phyloP scores from a whole-genome alignment of 2,329 filamentous ascomycete species.

The Periconia digitata region DNA sequence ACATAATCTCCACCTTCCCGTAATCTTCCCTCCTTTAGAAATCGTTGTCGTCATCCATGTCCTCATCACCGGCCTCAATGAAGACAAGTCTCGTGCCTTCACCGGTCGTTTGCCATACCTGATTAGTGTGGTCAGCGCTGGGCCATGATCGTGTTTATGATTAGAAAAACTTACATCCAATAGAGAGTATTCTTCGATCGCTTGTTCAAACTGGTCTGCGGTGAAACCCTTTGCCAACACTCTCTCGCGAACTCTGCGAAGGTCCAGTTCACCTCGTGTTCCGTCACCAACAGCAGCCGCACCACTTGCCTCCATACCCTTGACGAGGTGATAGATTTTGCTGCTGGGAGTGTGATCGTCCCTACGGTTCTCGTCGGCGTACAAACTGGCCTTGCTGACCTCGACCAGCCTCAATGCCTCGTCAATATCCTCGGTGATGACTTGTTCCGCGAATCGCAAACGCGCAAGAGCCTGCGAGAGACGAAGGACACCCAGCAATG shows the following conservation, averaged over 20 bases:
- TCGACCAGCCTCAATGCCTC: conserved; percentile 90
- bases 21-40: conserved; percentile 24
- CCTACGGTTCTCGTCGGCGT: conserved; percentile 62
- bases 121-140: conserved; percentile 28
- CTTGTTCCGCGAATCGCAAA: conserved; percentile 81
- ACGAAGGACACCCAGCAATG: conserved; percentile 87
- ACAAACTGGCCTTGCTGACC: conserved; percentile 88
- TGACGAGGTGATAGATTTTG: conserved; percentile 94
- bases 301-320: conserved; percentile 81
- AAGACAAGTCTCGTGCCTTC: conserved; percentile 58
- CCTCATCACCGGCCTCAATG: conserved; percentile 53
- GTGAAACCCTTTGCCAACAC: conserved; percentile 97
- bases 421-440: conserved; percentile 91
- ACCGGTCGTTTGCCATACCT: conserved; percentile 59
- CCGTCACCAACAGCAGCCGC: conserved; percentile 78
- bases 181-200: conserved; percentile 85
- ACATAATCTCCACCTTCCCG: conserved; percentile 12
- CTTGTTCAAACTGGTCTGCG: conserved; percentile 83
- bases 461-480: conserved; percentile 91
- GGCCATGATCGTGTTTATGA: neutral
- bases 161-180: conserved; percentile 74
- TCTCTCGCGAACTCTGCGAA: conserved; percentile 85
- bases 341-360: conserved; percentile 78
- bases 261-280: conserved; percentile 71
- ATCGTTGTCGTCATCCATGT: conserved; percentile 44